Conservation (phyloP, 2,329 filamentous ascomycete genomes). For the Fusarium chuoi region DNA sequence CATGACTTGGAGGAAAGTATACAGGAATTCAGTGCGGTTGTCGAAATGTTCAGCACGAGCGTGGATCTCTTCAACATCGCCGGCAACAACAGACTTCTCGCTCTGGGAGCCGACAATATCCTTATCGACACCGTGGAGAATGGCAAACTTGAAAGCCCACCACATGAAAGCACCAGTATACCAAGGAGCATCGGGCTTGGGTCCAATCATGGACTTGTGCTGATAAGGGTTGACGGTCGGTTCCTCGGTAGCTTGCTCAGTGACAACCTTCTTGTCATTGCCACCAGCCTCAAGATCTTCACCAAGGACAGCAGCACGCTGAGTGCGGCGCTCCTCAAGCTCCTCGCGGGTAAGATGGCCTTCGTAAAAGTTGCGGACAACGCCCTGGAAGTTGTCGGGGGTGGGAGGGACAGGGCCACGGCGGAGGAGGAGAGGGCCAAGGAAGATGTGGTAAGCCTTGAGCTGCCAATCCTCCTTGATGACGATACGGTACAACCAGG, state of each 20-base stretch:
- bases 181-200: slow-evolving; percentile 56
- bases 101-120: slow-evolving; percentile 53
- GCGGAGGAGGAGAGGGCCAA: slow-evolving; percentile 63
- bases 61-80: slow-evolving; percentile 65
- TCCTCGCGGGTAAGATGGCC: slow-evolving; percentile 66
- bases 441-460: slow-evolving; percentile 62
- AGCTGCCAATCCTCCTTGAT: slow-evolving; percentile 71
- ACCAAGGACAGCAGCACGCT: slow-evolving; percentile 26
- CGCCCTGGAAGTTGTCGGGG: slow-evolving; percentile 54
- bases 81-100: slow-evolving; percentile 57
- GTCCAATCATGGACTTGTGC: slow-evolving; percentile 51
- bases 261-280: slow-evolving; percentile 41
- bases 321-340: slow-evolving; percentile 55
- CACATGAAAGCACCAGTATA: slow-evolving; percentile 55
- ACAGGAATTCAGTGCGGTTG: slow-evolving; percentile 70
- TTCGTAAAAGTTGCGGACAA: slow-evolving; percentile 65
- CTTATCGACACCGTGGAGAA: slow-evolving; percentile 60
- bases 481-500: slow-evolving; percentile 68
- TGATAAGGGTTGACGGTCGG: slow-evolving; percentile 53
- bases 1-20: slow-evolving; percentile 68
- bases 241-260: slow-evolving; percentile 66
- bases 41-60: slow-evolving; percentile 67
- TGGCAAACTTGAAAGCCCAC: slow-evolving; percentile 56
- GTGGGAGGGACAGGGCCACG: slow-evolving; percentile 51
- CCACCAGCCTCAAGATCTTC: slow-evolving; percentile 41